Evolutionary conservation across 2,329 filamentous ascomycete genomes (phyloP), one percentile per base, ranked within the genome.

Genomic region (Cladosporium cucumerinum): DNA sequence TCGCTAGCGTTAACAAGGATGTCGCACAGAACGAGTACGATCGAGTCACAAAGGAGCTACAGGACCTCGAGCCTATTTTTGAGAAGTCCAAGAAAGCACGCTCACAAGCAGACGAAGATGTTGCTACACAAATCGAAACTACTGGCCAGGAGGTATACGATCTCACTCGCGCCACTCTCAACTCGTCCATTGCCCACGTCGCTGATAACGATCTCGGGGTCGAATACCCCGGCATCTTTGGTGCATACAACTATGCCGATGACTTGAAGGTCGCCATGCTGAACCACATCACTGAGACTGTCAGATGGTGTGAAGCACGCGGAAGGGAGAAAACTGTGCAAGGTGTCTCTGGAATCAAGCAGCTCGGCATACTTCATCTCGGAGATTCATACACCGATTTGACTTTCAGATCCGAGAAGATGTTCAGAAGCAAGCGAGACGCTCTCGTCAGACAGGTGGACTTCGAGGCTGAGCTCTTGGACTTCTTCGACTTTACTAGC

Each of bases 251-350:
- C 69, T 99, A 96, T 74, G 95, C 95, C 2, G 95, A 99, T 69
- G 92, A 96, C 66, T 82, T 98, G 68, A 96, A 96, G 77, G 84
- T 89, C 68, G 93, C 93, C 4, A 98, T 99, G 89, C 84, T 99
- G 16, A 88, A 93, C 25, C 89, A 93, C 71, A 93, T 99, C 55
- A 87, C 93, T 2, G 85, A 88, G 10, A 89, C 91, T 0, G 93
- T 98, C 10, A 83, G 84, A 3, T 80, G 83, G 39, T 97, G 92
- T 72, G 95, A 99, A 79, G 90, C 97, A 66, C 86, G 91, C 69
- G 95, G 93, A n/a, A 87, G 93, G 16, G 80, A 80, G 34, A 89
- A 87, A 80, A 92, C 93, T 0, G 88, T 94, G 0, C 80, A 86
- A 61, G 92, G 95, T 21, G 94, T 98, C 70, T 91, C 90, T 69